These are phyloP conservation scores for Pouteria glomerata DNA, from an alignment of 148 eudicot species.

Conservation along the genomic window DNA sequence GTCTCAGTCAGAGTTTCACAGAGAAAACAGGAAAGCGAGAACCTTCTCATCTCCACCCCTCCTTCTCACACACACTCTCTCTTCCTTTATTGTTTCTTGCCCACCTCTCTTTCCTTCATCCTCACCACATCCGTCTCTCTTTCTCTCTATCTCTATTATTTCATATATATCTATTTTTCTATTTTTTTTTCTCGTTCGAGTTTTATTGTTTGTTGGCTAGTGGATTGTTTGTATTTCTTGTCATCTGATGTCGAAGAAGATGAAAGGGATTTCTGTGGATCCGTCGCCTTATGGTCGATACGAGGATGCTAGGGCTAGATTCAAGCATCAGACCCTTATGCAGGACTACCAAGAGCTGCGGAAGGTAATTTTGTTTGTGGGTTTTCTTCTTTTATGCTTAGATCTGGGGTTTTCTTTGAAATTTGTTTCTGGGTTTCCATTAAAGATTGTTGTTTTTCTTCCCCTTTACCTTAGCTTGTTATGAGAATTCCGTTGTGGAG, in stretches of 20 bases:
- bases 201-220: conserved; percentile 1
- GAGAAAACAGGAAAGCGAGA: conserved; percentile 27
- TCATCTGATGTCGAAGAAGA: conserved; percentile 41
- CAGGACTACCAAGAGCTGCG: conserved; percentile 38
- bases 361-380: conserved; percentile 22
- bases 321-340: conserved; percentile 37
- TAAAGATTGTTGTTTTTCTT: background rate
- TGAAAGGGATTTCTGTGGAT: conserved; percentile 33
- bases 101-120: conserved; percentile 1
- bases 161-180: background rate
- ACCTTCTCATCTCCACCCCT: conserved; percentile 6
- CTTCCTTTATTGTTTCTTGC: conserved; percentile 18
- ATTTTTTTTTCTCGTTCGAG: background rate
- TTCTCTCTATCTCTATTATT: background rate
- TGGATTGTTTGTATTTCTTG: conserved; percentile 8
- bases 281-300: conserved; percentile 14
- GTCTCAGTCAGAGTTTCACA: conserved; percentile 34
- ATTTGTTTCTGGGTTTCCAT: background rate
- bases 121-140: conserved; percentile 2
- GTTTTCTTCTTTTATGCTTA: conserved; percentile 9
- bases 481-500: background rate
- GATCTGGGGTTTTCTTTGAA: conserved; percentile 12
- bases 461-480: background rate
- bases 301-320: conserved; percentile 27
- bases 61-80: background rate